Percentiles rank a stretch among this genome's conserved stretches.
Evolutionary conservation across 164 flowering plant genomes (phyloP).

Genomic region (Piper betle): DNA sequence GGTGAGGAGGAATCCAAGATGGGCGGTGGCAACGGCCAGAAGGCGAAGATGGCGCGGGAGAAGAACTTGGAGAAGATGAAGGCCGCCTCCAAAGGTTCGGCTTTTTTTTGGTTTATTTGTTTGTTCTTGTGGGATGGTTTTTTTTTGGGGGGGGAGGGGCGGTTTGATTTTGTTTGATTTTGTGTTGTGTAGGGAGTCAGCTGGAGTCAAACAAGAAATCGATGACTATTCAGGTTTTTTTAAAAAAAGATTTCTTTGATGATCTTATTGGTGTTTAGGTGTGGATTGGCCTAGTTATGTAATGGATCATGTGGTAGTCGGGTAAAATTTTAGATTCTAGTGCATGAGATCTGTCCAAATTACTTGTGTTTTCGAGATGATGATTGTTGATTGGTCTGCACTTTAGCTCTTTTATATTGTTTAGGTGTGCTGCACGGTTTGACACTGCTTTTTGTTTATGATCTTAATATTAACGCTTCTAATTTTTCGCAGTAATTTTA

Average conservation of each 20-base stretch:
- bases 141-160: not conserved
- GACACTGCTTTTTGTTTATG: too few species aligned
- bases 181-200: constrained; percentile 4
- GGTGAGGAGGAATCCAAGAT: not conserved
- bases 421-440: too few species aligned
- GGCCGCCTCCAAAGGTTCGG: constrained; percentile 1
- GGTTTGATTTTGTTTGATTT: not conserved
- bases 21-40: constrained; percentile 3
- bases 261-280: not conserved
- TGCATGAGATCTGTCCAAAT: too few species aligned
- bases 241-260: not conserved
- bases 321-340: too few species aligned
- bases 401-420: too few species aligned
- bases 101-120: not conserved
- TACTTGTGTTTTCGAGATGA: too few species aligned
- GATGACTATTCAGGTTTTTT: constrained; percentile 1
- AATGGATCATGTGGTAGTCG: too few species aligned
- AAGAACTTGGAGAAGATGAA: constrained; percentile 13
- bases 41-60: constrained; percentile 15
- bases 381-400: too few species aligned
- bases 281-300: not conserved
- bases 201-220: constrained; percentile 10
- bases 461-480: too few species aligned
- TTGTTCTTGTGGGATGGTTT: not conserved
- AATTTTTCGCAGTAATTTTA: too few species aligned